Base-by-base conservation (phyloP, 2,329 filamentous ascomycete species). In the Didymellaceae sp. region DNA sequence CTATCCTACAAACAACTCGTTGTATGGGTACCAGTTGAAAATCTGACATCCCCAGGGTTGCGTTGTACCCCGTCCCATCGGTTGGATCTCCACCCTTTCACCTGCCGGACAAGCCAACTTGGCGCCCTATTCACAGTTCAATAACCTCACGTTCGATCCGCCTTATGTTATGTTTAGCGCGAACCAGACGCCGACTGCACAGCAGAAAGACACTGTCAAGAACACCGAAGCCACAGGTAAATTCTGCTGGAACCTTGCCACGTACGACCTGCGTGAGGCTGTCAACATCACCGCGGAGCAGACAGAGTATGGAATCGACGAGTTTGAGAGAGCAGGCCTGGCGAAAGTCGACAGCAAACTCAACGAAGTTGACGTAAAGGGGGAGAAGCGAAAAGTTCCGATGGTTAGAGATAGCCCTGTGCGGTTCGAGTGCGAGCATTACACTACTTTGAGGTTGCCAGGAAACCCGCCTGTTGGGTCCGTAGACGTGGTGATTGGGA, bases 121-220 rank as follows among this genome's bases (percentile, higher is more conserved):
- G 2, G 83, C 83, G 0, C 83, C 83, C 0, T 86, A 82, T 70
- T 79, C 74, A 0, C 83, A 86, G 68, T 86, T 86, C 76, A 84
- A 81, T 67, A 86, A 86, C 57, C 76, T 86, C 0, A 84, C 81
- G 24, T 86, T 84, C 68, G 82, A 85, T 62, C 83, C 83, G 0
- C 83, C 83, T 0, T 84, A 84, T 61, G 79, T 86, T 21, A 83
- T 86, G 79, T 86, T 86, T 76, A 75, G 74, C 25, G 77, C 80
- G 2, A 86, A 86, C 68, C 80, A 85, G 63, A 82, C 78, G 0
- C 69, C 76, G 0, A 55, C 67, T 7, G 63, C 62, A 2, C 42
- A 59, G 0, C 78, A 79, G 49, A 86, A 86, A 63, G 82, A 86
- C 68, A 84, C 78, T 0, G 81, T 82, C 24, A 66, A 73, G 59